These are phyloP conservation scores for Aureobasidium subglaciale DNA, from an alignment of 2,329 filamentous ascomycete genomes.

Conservation along the genomic window DNA sequence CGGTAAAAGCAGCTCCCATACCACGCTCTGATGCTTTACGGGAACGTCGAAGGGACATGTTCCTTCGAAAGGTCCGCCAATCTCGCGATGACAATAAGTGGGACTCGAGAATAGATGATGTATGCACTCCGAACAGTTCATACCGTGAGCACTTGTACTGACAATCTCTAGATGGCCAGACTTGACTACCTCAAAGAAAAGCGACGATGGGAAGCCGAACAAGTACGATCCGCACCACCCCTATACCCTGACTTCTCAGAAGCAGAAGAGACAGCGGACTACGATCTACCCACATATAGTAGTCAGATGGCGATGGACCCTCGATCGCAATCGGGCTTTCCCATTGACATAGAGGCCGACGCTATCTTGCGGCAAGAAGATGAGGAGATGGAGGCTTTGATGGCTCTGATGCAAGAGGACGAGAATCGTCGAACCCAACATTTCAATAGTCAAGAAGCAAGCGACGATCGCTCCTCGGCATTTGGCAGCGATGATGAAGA, in stretches of 20 bases:
- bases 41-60: constrained; percentile 59
- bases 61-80: constrained; percentile 53
- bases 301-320: background rate
- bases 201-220: constrained; percentile 39
- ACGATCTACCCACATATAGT: background rate
- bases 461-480: constrained; percentile 20
- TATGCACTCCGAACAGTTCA: constrained; percentile 25
- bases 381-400: constrained; percentile 38
- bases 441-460: constrained; percentile 8
- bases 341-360: constrained; percentile 29
- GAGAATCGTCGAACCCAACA: constrained; percentile 1
- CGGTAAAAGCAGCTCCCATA: constrained; percentile 56
- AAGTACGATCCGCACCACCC: constrained; percentile 34
- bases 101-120: constrained; percentile 41
- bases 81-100: constrained; percentile 40
- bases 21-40: constrained; percentile 54
- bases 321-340: constrained; percentile 17
- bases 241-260: constrained; percentile 19
- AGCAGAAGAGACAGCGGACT: constrained; percentile 20
- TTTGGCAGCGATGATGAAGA: constrained; percentile 49
- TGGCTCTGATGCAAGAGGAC: constrained; percentile 35
- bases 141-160: background rate
- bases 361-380: constrained; percentile 37
- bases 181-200: constrained; percentile 39
- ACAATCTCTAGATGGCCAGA: constrained; percentile 36